Percentiles rank a stretch among this genome's conserved stretches.
Conservation (phyloP, 345 rosid species). For the Trapa bicornis region DNA sequence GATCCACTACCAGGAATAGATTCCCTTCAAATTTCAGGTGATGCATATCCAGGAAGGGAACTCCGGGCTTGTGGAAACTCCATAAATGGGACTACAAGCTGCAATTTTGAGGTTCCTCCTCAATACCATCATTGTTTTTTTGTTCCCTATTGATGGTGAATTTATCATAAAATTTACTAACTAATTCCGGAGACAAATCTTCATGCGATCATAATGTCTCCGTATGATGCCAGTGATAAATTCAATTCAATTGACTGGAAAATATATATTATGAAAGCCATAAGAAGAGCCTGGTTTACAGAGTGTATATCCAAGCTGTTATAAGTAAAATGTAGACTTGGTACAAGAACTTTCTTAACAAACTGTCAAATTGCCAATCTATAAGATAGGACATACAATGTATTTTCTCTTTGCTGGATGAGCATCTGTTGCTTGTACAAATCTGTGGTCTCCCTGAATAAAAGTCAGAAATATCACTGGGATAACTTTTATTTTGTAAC, state of each 20-base stretch:
- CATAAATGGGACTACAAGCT: conserved; percentile 90
- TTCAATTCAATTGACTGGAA: neutral
- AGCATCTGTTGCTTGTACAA: neutral
- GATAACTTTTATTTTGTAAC: neutral
- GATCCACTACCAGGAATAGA: conserved; percentile 81
- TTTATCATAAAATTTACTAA: neutral
- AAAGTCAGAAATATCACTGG: neutral
- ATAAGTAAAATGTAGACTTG: neutral
- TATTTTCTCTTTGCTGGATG: neutral
- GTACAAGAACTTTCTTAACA: neutral
- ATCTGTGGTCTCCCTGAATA: neutral
- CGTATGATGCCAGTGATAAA: neutral
- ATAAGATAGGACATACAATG: neutral
- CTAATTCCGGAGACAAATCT: neutral
- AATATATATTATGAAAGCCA: neutral
- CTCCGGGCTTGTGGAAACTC: conserved; percentile 89
- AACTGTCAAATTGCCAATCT: neutral
- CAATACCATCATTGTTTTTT: neutral
- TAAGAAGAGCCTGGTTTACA: neutral
- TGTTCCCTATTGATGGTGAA: neutral
- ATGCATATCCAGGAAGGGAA: conserved; percentile 85
- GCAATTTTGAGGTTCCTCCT: conserved; percentile 87
- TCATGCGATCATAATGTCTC: neutral
- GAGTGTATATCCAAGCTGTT: neutral
- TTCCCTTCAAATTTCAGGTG: conserved; percentile 85